Percentiles rank a stretch among this genome's conserved stretches.
Conservation (phyloP, 495 filamentous ascomycete species). For the Tuber brumale region DNA sequence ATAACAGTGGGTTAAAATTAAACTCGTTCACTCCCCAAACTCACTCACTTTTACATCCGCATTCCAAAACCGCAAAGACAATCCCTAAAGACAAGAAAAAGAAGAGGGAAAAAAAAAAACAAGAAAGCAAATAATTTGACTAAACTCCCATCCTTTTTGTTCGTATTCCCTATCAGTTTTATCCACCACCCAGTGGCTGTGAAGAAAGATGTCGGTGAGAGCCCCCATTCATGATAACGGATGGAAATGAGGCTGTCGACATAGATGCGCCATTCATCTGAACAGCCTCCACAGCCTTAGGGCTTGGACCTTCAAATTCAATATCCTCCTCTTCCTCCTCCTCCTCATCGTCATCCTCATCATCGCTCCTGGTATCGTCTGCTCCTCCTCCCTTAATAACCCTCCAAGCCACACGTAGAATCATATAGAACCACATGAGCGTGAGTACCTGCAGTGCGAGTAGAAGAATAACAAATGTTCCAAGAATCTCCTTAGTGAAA, state of each 20-base stretch:
- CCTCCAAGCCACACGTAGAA: constrained; percentile 67
- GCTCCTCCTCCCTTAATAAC: constrained; percentile 70
- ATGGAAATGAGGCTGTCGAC: constrained; percentile 37
- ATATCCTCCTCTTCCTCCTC: constrained; percentile 50
- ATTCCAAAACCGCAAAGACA: constrained; percentile 37
- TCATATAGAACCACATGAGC: constrained; percentile 85
- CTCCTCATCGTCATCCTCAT: constrained; percentile 65
- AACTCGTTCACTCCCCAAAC: constrained; percentile 27
- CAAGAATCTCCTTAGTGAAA: constrained; percentile 65
- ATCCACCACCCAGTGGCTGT: constrained; percentile 31
- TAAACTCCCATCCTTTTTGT: constrained; percentile 5
- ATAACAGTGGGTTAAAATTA: constrained; percentile 34
- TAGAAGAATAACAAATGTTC: constrained; percentile 66
- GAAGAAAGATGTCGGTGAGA: constrained; percentile 34
- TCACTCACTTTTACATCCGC: constrained; percentile 35
- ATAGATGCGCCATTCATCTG: constrained; percentile 27
- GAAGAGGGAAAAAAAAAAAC: constrained; percentile 19
- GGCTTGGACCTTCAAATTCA: constrained; percentile 18
- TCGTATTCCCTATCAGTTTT: background rate
- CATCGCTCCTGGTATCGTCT: constrained; percentile 81
- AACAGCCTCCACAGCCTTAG: constrained; percentile 16
- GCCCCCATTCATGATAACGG: constrained; percentile 30
- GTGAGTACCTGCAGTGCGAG: constrained; percentile 72
- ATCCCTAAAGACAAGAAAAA: constrained; percentile 28
- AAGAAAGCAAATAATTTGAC: constrained; percentile 14